These are phyloP conservation scores for Rhypophila decipiens DNA, from an alignment of 495 filamentous ascomycete species.

Conservation along the genomic window DNA sequence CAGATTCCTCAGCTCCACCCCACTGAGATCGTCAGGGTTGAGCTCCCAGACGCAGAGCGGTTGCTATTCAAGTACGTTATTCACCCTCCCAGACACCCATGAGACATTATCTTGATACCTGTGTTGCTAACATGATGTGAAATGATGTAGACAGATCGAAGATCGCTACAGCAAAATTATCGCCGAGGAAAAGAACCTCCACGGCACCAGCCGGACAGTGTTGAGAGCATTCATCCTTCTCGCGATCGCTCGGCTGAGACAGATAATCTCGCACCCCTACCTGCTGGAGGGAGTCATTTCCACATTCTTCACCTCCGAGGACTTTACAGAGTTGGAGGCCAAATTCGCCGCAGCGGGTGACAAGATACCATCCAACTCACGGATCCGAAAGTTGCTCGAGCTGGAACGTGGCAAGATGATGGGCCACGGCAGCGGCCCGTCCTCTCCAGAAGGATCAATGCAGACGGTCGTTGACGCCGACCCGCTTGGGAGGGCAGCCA, in stretches of 20 bases:
- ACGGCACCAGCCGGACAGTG: too few relatives aligned
- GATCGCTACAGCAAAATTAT: not conserved
- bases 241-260: not conserved
- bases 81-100: too few relatives aligned
- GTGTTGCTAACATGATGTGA: too few relatives aligned
- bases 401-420: not conserved
- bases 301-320: not conserved
- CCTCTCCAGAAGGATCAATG: not conserved
- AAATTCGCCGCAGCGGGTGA: not conserved
- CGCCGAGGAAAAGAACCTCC: too few relatives aligned
- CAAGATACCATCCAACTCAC: not conserved
- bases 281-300: not conserved
- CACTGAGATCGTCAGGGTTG: not conserved
- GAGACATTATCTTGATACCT: too few relatives aligned
- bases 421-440: not conserved
- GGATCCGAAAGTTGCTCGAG: not conserved
- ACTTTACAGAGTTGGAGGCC: not conserved
- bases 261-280: not conserved
- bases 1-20: not conserved
- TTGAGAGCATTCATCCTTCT: not conserved
- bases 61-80: not conserved
- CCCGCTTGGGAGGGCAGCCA: not conserved
- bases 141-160: too few relatives aligned
- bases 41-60: not conserved
- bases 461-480: too few relatives aligned